Percentiles rank a stretch among this genome's conserved stretches.
phyloP scores from a whole-genome alignment of 306 rosid species.

The Crotalaria pallida region DNA sequence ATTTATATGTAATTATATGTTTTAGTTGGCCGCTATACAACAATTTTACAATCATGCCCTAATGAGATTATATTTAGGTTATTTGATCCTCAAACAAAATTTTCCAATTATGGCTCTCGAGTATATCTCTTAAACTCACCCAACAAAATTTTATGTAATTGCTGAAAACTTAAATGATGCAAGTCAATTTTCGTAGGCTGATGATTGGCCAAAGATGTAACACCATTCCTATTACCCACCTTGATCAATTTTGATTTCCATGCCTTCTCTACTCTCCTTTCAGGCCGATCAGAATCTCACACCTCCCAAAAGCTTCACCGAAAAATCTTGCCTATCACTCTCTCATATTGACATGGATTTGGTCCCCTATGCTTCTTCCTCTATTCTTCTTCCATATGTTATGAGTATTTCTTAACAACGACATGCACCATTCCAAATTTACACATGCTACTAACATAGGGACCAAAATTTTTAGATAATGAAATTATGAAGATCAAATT shows the following conservation, averaged over 20 bases:
- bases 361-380: slow-evolving; percentile 36
- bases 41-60: too few species aligned
- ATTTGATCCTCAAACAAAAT: background rate
- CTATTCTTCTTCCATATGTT: slow-evolving; percentile 26
- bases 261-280: slow-evolving; percentile 27
- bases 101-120: background rate
- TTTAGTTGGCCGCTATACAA: too few species aligned
- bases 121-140: too few species aligned
- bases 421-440: background rate
- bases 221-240: slow-evolving; percentile 3
- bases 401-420: background rate
- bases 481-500: too few species aligned
- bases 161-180: background rate
- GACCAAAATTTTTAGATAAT: too few species aligned
- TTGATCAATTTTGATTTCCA: slow-evolving; percentile 12
- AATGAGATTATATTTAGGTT: background rate
- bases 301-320: slow-evolving; percentile 22
- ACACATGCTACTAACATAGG: too few species aligned
- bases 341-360: slow-evolving; percentile 43
- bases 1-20: background rate
- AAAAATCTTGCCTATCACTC: slow-evolving; percentile 41
- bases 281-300: slow-evolving; percentile 25
- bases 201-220: slow-evolving; percentile 23
- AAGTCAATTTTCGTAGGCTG: background rate
- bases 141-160: too few species aligned